Evolutionary conservation across 2,329 filamentous ascomycete species (phyloP).

Genomic region (Fusarium floridanum): DNA sequence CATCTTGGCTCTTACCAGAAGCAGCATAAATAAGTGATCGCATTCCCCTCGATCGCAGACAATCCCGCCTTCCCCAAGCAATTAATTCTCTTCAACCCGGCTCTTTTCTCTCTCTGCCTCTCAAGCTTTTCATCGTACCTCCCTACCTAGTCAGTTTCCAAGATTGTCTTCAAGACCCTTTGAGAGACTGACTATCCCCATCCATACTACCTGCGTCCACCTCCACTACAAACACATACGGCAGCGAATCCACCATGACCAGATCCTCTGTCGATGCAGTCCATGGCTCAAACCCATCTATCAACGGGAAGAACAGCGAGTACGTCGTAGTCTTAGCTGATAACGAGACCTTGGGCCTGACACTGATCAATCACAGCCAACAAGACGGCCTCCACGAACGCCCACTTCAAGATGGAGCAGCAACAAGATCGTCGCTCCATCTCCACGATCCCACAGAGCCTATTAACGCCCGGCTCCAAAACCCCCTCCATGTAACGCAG

Average conservation of each 20-base stretch:
- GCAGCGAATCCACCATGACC: neutral
- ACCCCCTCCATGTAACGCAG: neutral
- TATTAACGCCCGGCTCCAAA: neutral
- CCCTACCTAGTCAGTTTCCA: too few species aligned
- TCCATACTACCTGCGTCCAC: neutral
- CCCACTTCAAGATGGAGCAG: neutral
- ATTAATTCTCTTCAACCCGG: neutral
- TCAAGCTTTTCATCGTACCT: fast-evolving
- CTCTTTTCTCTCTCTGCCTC: neutral
- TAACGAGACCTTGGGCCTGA: neutral
- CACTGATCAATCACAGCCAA: neutral
- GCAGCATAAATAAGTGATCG: neutral
- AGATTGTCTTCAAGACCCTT: neutral
- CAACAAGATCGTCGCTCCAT: neutral
- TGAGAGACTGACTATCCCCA: neutral
- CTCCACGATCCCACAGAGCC: neutral
- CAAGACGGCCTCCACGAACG: neutral
- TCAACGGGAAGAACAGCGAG: neutral
- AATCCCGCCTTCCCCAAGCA: neutral
- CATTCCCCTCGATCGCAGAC: neutral
- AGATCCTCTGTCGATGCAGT: neutral
- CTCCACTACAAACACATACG: too few species aligned
- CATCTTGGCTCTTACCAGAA: neutral
- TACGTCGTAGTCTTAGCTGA: neutral
- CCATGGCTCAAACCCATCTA: neutral